Conservation (phyloP, 2,329 filamentous ascomycete genomes). For the Sordariomycetes sp. region DNA sequence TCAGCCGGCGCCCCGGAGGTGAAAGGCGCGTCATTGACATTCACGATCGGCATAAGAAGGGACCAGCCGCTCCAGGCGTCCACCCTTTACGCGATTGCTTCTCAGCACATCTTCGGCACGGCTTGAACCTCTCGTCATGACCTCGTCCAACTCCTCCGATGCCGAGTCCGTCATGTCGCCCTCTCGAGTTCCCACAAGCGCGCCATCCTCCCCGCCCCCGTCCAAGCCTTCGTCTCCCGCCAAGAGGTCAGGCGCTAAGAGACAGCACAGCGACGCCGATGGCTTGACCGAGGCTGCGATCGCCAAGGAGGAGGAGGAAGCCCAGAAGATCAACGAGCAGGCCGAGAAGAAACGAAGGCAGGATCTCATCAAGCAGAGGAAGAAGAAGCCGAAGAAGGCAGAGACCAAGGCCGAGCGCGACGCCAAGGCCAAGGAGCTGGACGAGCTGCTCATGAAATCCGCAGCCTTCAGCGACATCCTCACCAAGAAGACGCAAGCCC, state of each 20-base stretch:
- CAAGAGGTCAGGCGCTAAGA: background rate
- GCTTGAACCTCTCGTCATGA: slow-evolving; percentile 2
- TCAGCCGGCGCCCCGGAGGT: too few species aligned
- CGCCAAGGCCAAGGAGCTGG: slow-evolving; percentile 48
- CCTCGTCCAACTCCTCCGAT: too few species aligned
- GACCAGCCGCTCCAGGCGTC: too few species aligned
- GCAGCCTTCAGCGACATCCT: slow-evolving; percentile 53
- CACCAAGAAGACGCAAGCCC: slow-evolving; percentile 52
- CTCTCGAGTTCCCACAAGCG: slow-evolving; percentile 5
- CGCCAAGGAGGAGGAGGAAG: slow-evolving; percentile 24
- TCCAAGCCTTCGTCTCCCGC: slow-evolving; percentile 2
- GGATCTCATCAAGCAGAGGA: slow-evolving; percentile 27
- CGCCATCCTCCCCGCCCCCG: slow-evolving; percentile 7
- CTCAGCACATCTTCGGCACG: background rate
- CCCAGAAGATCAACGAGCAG: slow-evolving; percentile 28
- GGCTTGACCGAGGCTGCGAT: slow-evolving; percentile 14
- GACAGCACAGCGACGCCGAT: background rate
- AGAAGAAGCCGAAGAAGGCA: slow-evolving; percentile 36
- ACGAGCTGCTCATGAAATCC: slow-evolving; percentile 49
- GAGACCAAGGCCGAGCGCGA: slow-evolving; percentile 45
- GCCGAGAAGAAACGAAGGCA: slow-evolving; percentile 37
- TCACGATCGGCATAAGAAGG: background rate
- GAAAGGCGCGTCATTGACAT: background rate
- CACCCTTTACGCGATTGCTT: too few species aligned
- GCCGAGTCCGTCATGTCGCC: slow-evolving; percentile 7